phyloP scores from a whole-genome alignment of 1,139 yeast genomes.

The Lipomyces yarrowii region DNA sequence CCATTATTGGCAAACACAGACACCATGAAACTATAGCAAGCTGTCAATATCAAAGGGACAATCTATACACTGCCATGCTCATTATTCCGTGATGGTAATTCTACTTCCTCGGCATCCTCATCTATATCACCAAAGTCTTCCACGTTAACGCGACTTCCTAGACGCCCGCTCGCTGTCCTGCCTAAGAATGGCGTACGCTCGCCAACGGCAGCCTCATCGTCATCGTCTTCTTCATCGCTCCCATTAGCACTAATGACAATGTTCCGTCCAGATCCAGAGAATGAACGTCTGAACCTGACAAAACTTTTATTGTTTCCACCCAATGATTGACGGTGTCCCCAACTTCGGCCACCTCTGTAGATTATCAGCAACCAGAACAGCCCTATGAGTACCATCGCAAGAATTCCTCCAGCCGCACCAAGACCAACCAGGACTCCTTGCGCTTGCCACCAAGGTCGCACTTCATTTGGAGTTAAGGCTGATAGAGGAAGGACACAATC shows the following conservation, averaged over 20 bases:
- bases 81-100: conserved; percentile 2
- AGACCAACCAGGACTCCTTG: conserved; percentile 22
- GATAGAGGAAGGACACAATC: conserved; percentile 21
- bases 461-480: neutral
- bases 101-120: conserved; percentile 4
- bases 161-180: neutral
- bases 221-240: conserved; percentile 22
- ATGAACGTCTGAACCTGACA: conserved; percentile 12
- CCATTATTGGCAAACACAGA: neutral
- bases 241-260: conserved; percentile 9
- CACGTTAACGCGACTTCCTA: neutral
- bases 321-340: conserved; percentile 9
- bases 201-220: conserved; percentile 11
- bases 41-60: neutral
- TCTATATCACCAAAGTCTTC: neutral
- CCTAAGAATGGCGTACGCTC: conserved; percentile 5
- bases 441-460: conserved; percentile 19
- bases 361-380: conserved; percentile 20
- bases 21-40: neutral
- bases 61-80: neutral
- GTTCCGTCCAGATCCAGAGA: conserved; percentile 5
- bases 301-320: conserved; percentile 7
- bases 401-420: conserved; percentile 22
- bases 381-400: conserved; percentile 6
- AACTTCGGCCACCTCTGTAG: conserved; percentile 16